A percentile compares a stretch with the other conserved stretches of the same genome.
These are phyloP conservation scores for Wickerhamiella galacta DNA, from an alignment of 805 yeast species.

Conservation along the genomic window DNA sequence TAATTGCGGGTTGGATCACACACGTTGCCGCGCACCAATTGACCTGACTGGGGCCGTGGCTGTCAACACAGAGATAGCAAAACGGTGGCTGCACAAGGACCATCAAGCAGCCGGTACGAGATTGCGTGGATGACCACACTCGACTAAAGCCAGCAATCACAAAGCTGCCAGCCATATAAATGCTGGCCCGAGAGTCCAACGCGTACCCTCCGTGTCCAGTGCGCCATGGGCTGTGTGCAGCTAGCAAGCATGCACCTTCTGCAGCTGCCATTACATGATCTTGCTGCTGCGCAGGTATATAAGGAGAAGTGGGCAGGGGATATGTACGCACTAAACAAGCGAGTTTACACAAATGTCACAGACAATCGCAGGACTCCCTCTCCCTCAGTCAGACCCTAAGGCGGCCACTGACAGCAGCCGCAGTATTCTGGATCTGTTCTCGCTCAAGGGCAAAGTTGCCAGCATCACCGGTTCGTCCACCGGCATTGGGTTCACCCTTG, in stretches of 20 bases:
- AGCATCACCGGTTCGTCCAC: slow-evolving; percentile 73
- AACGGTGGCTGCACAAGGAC: no score
- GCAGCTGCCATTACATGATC: neutral
- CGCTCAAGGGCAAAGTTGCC: slow-evolving; percentile 51
- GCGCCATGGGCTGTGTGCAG: neutral
- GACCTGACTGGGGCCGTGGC: no score
- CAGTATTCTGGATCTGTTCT: slow-evolving; percentile 15
- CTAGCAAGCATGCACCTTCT: neutral
- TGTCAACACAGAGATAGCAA: no score
- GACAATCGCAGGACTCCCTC: slow-evolving; percentile 6
- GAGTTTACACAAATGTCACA: slow-evolving; percentile 1
- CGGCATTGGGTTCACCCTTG: slow-evolving; percentile 73
- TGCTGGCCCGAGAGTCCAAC: neutral
- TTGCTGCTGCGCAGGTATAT: neutral
- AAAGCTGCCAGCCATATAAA: neutral
- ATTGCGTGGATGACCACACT: no score
- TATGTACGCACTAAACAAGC: neutral
- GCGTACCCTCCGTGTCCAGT: neutral
- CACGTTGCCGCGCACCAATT: no score
- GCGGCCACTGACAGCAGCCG: slow-evolving; percentile 8
- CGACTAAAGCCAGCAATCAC: no score
- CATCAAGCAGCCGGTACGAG: no score
- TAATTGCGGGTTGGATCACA: no score
- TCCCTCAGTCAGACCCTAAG: slow-evolving; percentile 13
- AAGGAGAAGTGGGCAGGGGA: neutral